Base-by-base conservation (phyloP, 1,284 basidiomycete species). In the Ganoderma boninense region DNA sequence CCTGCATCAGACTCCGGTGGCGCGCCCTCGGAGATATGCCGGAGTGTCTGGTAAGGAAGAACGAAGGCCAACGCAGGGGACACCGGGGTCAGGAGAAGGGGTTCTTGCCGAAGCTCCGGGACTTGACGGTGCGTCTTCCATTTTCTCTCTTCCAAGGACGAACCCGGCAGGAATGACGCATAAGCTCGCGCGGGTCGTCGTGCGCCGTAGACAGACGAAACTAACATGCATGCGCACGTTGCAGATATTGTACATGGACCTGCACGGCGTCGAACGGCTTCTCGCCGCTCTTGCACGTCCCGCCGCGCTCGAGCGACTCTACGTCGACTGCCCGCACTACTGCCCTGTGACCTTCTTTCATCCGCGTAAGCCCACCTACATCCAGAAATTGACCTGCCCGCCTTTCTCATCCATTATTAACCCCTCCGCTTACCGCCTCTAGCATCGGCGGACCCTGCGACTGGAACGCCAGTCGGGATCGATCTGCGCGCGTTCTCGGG, bases 301-400 rank as follows among this genome's bases (percentile, higher is more conserved):
- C 18, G 16, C 57, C 16, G 32, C 57, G 29, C 57, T 40, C 35
- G 40, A 59, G 35, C 20, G n/a, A 18, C 57, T 59, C 57, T 59
- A 59, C 35, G 18, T 59, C 57, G 57, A 59, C 35, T 59, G 57
- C 57, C 57, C 57, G 20, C 57, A 59, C 57, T 59, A 59, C 57
- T 16, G 10, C 57, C 57, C 57, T 7, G 4, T 59, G 29, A n/a
- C 18, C 35, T 10, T 40, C 35, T 59, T 20, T 32, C 20, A 23
- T 20, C 57, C 35, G 29, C 57, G 57, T 59, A 59, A 35, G 57
- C 35, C 14, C n/a, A n/a, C n/a, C n/a, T n/a, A n/a, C n/a, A n/a
- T n/a, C n/a, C n/a, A n/a, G n/a, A n/a, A n/a, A n/a, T n/a, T n/a
- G n/a, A n/a, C 35, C 7, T 7, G 35, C 35, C 35, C 35, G 35